These are phyloP conservation scores for Cercospora beticola DNA, from an alignment of 2,329 filamentous ascomycete genomes.

Conservation along the genomic window DNA sequence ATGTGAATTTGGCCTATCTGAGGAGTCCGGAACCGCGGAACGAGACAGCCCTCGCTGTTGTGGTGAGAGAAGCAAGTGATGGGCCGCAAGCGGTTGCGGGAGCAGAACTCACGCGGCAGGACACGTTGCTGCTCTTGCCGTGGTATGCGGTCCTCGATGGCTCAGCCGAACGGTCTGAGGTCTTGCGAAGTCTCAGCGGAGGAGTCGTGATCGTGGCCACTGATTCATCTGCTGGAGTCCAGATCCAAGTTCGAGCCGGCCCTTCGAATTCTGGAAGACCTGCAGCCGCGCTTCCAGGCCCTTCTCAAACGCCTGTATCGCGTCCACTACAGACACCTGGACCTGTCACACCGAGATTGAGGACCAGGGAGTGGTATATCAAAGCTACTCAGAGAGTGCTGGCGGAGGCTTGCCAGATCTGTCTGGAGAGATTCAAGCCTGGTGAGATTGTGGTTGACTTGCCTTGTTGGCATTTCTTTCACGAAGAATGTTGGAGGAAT, in stretches of 20 bases:
- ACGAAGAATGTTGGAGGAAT: neutral
- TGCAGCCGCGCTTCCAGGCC: neutral
- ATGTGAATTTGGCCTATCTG: neutral
- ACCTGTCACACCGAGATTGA: neutral
- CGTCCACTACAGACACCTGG: neutral
- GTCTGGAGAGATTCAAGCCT: constrained; percentile 10
- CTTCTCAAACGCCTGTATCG: neutral
- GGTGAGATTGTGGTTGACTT: constrained; percentile 15
- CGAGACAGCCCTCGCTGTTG: neutral
- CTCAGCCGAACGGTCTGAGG: neutral
- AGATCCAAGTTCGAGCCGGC: neutral
- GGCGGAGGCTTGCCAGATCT: neutral
- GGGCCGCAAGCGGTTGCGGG: neutral
- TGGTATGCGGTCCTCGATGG: neutral
- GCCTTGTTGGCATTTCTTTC: constrained; percentile 17
- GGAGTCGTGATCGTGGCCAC: neutral
- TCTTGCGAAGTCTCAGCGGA: neutral
- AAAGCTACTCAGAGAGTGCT: neutral
- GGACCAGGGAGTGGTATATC: constrained; percentile 3
- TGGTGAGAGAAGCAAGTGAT: neutral
- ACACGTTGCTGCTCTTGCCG: neutral
- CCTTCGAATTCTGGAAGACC: neutral
- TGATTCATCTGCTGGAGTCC: neutral
- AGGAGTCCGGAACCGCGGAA: neutral
- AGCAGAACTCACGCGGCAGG: neutral